Evolutionary conservation across 768 basidiomycete species (phyloP), one percentile per base, ranked within the genome.

Genomic region (Lactarius quietus): DNA sequence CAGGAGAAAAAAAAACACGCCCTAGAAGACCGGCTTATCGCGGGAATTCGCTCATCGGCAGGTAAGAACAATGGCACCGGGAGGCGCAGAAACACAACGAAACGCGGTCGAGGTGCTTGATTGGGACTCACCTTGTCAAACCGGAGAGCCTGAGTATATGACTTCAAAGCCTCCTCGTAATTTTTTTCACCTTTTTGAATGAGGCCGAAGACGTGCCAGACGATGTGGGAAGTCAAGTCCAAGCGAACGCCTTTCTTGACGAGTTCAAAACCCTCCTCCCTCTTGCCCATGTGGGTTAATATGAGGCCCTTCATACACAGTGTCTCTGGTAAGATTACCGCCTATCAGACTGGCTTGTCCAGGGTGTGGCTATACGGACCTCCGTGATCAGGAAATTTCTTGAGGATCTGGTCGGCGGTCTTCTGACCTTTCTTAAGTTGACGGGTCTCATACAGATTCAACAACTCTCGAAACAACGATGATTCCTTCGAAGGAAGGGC

Each of bases 161-260:
- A 95, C 72, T 94, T 92, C 71, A 93, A 81, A 0, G 97, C 95
- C 72, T 95, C 94, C 69, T 93, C 92, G 71, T 93, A 98, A 73
- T 96, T 93, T 76, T 91, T 95, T 74, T 97, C 92, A 10, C 89
- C 89, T 75, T 96, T 93, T 75, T 95, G 91, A 26, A 97, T 86
- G 72, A 99, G 88, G 31, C 94, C 97, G 74, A 93, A 91, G 69
- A 98, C 96, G 76, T 99, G 97, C 95, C 97, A 98, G 73, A 89
- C 90, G 73, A 99, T 98, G 72, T 98, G 95, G 23, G 93, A 95
- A 36, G 84, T 88, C 61, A 92, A 77, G 76, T 95, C 92, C 55
- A 87, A 80, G 51, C 86, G 83, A 69, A 93, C 83, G 64, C 94
- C 94, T 70, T 91, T 88, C 79, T 90, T 89, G 69, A 93, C 89